A percentile compares a stretch with the other conserved stretches of the same genome.
phyloP scores from a whole-genome alignment of 371 early-diverging fungal genomes.

The Actinomortierella wolfii region DNA sequence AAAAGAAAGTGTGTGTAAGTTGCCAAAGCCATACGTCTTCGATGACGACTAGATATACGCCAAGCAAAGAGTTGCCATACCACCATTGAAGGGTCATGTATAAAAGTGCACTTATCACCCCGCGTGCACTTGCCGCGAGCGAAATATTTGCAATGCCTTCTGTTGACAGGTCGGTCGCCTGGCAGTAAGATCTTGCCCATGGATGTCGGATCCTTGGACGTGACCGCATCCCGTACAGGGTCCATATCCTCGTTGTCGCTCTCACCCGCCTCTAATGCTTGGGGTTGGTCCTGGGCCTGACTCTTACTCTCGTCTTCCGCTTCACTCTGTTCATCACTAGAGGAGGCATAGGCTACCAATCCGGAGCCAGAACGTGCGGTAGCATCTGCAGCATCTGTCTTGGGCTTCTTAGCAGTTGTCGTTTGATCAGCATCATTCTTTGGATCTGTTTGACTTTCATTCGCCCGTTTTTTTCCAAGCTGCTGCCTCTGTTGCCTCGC shows the following conservation, averaged over 20 bases:
- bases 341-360: slow-evolving; percentile 6
- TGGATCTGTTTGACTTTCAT: neutral
- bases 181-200: slow-evolving; percentile 52
- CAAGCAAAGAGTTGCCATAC: slow-evolving; percentile 5
- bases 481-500: slow-evolving; percentile 6
- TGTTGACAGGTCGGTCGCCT: slow-evolving; percentile 17
- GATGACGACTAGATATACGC: neutral
- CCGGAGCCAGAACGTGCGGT: neutral
- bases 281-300: neutral
- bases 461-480: slow-evolving; percentile 6
- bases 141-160: slow-evolving; percentile 52
- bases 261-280: slow-evolving; percentile 23
- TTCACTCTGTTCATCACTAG: slow-evolving; percentile 3
- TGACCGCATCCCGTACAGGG: slow-evolving; percentile 54
- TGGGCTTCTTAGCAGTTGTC: slow-evolving; percentile 2
- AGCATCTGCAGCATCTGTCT: slow-evolving; percentile 5
- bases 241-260: slow-evolving; percentile 50
- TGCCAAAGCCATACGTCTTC: neutral
- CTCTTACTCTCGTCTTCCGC: neutral
- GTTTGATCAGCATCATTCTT: slow-evolving; percentile 2
- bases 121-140: slow-evolving; percentile 48
- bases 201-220: slow-evolving; percentile 57
- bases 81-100: slow-evolving; percentile 50
- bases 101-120: slow-evolving; percentile 54
- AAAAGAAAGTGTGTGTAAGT: neutral